These are phyloP conservation scores for Martensiomyces pterosporus DNA, from an alignment of 192 early-diverging fungal species.

Conservation along the genomic window DNA sequence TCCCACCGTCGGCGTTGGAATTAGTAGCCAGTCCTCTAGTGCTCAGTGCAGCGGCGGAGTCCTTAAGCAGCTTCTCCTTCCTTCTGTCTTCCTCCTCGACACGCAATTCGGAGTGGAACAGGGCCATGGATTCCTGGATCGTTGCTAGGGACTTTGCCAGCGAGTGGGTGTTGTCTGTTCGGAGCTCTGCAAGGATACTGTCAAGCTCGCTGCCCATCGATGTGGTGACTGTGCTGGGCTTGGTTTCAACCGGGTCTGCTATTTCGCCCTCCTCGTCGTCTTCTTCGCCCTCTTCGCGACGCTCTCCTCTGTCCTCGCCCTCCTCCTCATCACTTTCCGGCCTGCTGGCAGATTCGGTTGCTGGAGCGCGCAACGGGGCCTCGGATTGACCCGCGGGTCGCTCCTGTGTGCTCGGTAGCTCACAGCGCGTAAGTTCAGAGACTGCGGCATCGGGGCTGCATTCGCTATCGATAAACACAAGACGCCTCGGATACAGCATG, in stretches of 20 bases:
- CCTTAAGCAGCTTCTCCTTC: slow-evolving; percentile 1
- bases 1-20: too few species aligned
- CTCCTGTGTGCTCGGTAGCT: too few species aligned
- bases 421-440: too few species aligned
- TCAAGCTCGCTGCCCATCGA: slow-evolving; percentile 15
- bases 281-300: slow-evolving; percentile 31
- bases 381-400: too few species aligned
- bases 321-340: too few species aligned
- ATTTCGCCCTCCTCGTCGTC: slow-evolving; percentile 48
- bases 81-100: slow-evolving; percentile 22
- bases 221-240: not conserved
- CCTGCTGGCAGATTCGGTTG: too few species aligned
- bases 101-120: slow-evolving; percentile 30
- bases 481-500: slow-evolving; percentile 35
- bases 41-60: not conserved
- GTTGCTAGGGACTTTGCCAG: slow-evolving; percentile 23
- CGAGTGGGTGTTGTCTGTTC: not conserved
- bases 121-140: slow-evolving; percentile 21
- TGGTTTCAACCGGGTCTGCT: slow-evolving; percentile 19
- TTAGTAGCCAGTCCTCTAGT: too few species aligned
- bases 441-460: too few species aligned
- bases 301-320: too few species aligned
- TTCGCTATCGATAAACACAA: slow-evolving; percentile 20
- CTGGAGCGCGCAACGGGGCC: too few species aligned
- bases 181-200: slow-evolving; percentile 8